A percentile compares a stretch with the other conserved stretches of the same genome.
Conservation (phyloP, 2,329 filamentous ascomycete species). For the Diaporthe sp. region DNA sequence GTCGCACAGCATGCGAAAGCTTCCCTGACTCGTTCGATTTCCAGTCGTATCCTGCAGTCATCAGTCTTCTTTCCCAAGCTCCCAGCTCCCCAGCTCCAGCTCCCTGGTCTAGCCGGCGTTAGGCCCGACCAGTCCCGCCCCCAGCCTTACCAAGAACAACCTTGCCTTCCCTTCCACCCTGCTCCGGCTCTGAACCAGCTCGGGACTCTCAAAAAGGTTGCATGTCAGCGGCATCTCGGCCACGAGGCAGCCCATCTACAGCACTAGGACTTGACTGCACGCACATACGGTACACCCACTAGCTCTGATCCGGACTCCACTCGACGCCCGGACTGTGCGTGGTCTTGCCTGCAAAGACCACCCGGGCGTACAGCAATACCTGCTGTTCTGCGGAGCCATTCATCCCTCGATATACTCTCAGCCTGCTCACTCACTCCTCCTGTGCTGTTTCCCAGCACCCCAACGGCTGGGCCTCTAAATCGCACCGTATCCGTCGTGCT, state of each 20-base stretch:
- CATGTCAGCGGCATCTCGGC: slow-evolving; percentile 2
- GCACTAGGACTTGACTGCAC: background rate
- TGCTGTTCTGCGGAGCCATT: slow-evolving; percentile 21
- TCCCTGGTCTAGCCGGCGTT: background rate
- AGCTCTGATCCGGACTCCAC: background rate
- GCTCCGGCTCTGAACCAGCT: background rate
- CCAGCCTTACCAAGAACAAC: slow-evolving; percentile 29
- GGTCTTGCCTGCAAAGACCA: background rate
- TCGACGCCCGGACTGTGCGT: background rate
- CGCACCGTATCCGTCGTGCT: background rate
- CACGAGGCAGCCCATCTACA: background rate
- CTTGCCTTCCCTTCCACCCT: background rate
- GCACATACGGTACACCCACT: background rate
- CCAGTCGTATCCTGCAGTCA: background rate
- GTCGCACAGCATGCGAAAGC: slow-evolving; percentile 32
- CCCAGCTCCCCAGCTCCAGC: slow-evolving; percentile 8
- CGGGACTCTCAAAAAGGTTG: background rate
- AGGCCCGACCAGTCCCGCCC: slow-evolving; percentile 1
- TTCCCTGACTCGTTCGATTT: slow-evolving; percentile 28
- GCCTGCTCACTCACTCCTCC: slow-evolving; percentile 13
- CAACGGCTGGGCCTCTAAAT: background rate
- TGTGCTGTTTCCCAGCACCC: background rate
- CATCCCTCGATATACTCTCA: slow-evolving; percentile 14
- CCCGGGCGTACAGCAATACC: background rate
- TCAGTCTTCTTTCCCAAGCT: slow-evolving; percentile 1